These are phyloP conservation scores for Pichia occidentalis DNA, from an alignment of 805 yeast genomes.

Conservation along the genomic window DNA sequence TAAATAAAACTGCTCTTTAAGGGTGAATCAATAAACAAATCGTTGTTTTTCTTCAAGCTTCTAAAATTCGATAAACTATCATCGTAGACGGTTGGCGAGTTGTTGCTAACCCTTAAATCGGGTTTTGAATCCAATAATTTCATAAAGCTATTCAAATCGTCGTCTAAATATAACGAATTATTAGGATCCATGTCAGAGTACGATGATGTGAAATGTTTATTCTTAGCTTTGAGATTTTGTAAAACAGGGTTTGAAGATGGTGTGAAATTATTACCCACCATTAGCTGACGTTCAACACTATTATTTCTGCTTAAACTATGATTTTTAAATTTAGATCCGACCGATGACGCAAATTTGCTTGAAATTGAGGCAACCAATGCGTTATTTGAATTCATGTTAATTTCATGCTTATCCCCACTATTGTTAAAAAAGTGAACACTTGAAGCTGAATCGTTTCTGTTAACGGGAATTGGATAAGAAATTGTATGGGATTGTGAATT, in stretches of 20 bases:
- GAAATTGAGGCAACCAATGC: slow-evolving; percentile 27
- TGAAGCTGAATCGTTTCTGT: slow-evolving; percentile 42
- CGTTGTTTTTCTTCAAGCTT: slow-evolving; percentile 24
- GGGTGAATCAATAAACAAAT: slow-evolving; percentile 17
- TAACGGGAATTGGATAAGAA: slow-evolving; percentile 32
- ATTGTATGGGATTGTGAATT: slow-evolving; percentile 15
- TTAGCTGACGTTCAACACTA: slow-evolving; percentile 26
- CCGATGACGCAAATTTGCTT: slow-evolving; percentile 65
- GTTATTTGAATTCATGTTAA: neutral
- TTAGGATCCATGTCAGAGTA: slow-evolving; percentile 24
- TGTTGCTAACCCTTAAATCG: slow-evolving; percentile 25
- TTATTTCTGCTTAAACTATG: slow-evolving; percentile 21
- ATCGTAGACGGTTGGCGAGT: slow-evolving; percentile 23
- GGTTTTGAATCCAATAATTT: slow-evolving; percentile 33
- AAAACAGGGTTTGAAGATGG: slow-evolving; percentile 19
- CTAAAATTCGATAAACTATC: slow-evolving; percentile 27
- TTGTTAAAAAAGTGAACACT: slow-evolving; percentile 10
- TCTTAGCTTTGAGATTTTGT: slow-evolving; percentile 22
- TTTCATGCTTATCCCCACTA: slow-evolving; percentile 1
- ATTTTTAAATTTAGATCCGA: slow-evolving; percentile 47
- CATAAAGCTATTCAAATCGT: slow-evolving; percentile 30
- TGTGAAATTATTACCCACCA: slow-evolving; percentile 3
- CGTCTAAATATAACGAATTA: slow-evolving; percentile 26
- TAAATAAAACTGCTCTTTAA: slow-evolving; percentile 10
- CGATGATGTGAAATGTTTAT: slow-evolving; percentile 21